Conservation (phyloP, 768 basidiomycete genomes). For the Podaxis sp. region DNA sequence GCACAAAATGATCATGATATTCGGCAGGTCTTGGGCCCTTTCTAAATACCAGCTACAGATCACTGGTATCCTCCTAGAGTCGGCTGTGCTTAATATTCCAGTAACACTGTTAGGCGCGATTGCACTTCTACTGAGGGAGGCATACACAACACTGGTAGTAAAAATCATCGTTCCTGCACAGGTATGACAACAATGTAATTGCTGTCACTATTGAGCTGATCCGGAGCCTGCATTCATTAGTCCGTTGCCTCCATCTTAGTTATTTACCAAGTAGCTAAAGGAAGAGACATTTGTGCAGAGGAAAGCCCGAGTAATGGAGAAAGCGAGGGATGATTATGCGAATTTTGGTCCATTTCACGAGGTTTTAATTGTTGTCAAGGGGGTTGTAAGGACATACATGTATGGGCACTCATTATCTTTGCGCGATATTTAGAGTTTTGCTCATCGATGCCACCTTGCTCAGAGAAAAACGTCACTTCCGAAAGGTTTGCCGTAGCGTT, state of each 20-base stretch:
- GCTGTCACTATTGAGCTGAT: background rate
- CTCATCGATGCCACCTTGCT: no score
- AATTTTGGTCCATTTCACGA: background rate
- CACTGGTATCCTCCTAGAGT: background rate
- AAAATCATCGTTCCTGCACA: background rate
- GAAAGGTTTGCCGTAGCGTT: no score
- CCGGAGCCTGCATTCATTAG: background rate
- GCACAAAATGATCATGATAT: background rate
- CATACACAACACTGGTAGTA: background rate
- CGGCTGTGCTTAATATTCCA: background rate
- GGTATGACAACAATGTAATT: background rate
- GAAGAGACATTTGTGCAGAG: background rate
- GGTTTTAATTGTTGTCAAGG: background rate
- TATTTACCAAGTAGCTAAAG: constrained; percentile 1
- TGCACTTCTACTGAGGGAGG: background rate
- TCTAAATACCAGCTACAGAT: background rate
- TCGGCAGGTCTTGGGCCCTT: background rate
- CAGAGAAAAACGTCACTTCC: no score
- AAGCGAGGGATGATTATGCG: background rate
- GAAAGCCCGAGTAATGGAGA: background rate
- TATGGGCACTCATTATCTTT: no score
- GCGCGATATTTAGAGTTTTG: no score
- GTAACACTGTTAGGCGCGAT: background rate
- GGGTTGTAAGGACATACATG: no score
- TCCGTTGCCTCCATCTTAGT: background rate